These are phyloP conservation scores for Spathaspora passalidarum DNA, from an alignment of 805 yeast genomes.

Conservation along the genomic window DNA sequence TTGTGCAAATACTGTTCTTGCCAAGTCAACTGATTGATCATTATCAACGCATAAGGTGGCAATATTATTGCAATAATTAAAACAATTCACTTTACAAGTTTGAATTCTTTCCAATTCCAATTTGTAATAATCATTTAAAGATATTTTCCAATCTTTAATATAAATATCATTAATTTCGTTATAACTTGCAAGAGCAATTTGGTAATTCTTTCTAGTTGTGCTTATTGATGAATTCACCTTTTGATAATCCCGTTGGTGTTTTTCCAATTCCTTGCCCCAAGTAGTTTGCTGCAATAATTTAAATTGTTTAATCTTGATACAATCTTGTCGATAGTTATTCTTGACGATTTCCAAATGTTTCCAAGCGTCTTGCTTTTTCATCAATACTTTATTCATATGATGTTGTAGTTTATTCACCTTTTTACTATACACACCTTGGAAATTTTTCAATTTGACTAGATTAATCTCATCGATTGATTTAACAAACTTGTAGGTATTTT, in stretches of 20 bases:
- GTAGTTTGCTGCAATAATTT: conserved; percentile 63
- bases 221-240: conserved; percentile 43
- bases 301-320: conserved; percentile 55
- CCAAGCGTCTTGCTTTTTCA: conserved; percentile 39
- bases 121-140: conserved; percentile 60
- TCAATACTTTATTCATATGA: conserved; percentile 52
- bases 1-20: conserved; percentile 64
- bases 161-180: conserved; percentile 60
- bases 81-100: conserved; percentile 64
- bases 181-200: conserved; percentile 48
- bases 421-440: conserved; percentile 49
- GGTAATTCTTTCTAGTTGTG: conserved; percentile 53
- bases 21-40: conserved; percentile 71
- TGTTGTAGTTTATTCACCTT: conserved; percentile 55
- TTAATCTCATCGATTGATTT: conserved; percentile 46
- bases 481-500: conserved; percentile 54
- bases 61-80: conserved; percentile 74
- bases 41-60: conserved; percentile 76
- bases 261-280: conserved; percentile 71
- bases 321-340: conserved; percentile 54
- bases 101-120: conserved; percentile 73
- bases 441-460: conserved; percentile 49
- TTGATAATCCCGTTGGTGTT: conserved; percentile 52
- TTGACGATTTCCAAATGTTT: conserved; percentile 37
- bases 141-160: conserved; percentile 67